phyloP scores from a whole-genome alignment of 2,329 filamentous ascomycete genomes.

The Grosmannia clavigera region DNA sequence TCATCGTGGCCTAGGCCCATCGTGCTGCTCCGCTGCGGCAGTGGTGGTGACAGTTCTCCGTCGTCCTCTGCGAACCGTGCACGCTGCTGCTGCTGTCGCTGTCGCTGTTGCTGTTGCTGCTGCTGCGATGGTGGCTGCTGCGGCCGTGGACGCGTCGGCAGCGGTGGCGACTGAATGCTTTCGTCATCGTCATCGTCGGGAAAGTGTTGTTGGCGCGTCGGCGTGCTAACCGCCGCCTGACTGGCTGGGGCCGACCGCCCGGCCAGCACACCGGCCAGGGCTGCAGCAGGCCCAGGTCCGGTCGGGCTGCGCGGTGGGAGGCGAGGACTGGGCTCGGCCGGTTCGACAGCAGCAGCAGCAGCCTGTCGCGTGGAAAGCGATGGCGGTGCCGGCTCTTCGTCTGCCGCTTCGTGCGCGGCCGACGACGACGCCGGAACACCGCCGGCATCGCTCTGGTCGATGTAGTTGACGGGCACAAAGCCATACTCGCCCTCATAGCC shows the following conservation, averaged over 20 bases:
- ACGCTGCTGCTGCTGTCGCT: not conserved
- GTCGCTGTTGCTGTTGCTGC: no score
- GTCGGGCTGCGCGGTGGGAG: conserved; percentile 25
- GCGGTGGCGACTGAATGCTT: conserved; percentile 42
- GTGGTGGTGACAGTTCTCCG: conserved; percentile 9
- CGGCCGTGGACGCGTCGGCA: conserved; percentile 51
- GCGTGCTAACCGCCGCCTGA: conserved; percentile 32
- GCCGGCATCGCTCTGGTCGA: conserved; percentile 39
- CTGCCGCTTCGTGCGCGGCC: conserved; percentile 28
- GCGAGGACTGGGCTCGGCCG: conserved; percentile 25
- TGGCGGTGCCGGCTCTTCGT: conserved; percentile 26
- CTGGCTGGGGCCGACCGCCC: conserved; percentile 33
- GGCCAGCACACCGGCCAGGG: conserved; percentile 44
- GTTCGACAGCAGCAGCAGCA: conserved; percentile 15
- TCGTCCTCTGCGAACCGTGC: not conserved
- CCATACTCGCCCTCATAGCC: conserved; percentile 77
- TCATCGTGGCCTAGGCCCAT: conserved; percentile 3
- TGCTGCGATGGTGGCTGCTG: conserved; percentile 15
- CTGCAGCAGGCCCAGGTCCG: conserved; percentile 18
- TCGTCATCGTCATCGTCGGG: conserved; percentile 59
- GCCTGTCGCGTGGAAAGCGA: conserved; percentile 31
- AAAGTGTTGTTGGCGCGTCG: conserved; percentile 42
- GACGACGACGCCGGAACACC: conserved; percentile 13
- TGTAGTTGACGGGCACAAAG: conserved; percentile 93
- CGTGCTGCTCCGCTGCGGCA: conserved; percentile 13